phyloP scores from a whole-genome alignment of 2,329 filamentous ascomycete species.

The Venturia pyrina region DNA sequence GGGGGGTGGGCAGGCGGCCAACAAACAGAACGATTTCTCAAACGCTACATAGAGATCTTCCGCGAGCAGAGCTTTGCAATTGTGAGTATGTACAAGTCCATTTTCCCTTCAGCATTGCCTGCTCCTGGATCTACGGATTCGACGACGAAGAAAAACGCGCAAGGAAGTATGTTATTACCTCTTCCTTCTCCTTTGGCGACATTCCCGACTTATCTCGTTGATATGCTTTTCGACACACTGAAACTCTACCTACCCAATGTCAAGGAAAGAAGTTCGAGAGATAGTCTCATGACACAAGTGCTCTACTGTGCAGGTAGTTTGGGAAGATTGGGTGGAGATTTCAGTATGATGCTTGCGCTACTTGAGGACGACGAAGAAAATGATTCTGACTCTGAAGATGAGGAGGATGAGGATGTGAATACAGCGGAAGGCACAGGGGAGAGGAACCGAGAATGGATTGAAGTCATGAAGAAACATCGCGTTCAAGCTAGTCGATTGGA shows the following conservation, averaged over 20 bases:
- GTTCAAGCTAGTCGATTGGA: slow-evolving; percentile 72
- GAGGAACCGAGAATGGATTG: slow-evolving; percentile 63
- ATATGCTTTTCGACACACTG: slow-evolving; percentile 69
- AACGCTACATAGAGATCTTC: slow-evolving; percentile 94
- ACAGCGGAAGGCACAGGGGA: slow-evolving; percentile 17
- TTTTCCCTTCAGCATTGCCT: slow-evolving; percentile 57
- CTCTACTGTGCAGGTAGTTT: slow-evolving; percentile 88
- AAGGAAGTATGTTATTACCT: slow-evolving; percentile 32
- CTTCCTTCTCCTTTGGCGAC: slow-evolving; percentile 70
- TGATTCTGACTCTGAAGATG: slow-evolving; percentile 18
- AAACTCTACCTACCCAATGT: slow-evolving; percentile 70
- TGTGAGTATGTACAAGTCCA: slow-evolving; percentile 85
- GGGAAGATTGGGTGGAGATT: slow-evolving; percentile 82
- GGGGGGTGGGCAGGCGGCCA: slow-evolving; percentile 57
- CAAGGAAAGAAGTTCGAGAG: slow-evolving; percentile 65
- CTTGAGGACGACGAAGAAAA: slow-evolving; percentile 40
- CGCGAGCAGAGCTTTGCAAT: slow-evolving; percentile 96
- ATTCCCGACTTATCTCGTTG: slow-evolving; percentile 74
- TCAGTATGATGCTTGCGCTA: slow-evolving; percentile 72
- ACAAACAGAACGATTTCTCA: slow-evolving; percentile 88
- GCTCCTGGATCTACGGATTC: slow-evolving; percentile 21
- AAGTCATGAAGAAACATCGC: slow-evolving; percentile 79
- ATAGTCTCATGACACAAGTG: slow-evolving; percentile 85
- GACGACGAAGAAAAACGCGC: slow-evolving; percentile 16
- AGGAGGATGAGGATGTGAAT: slow-evolving; percentile 22